These are phyloP conservation scores for Pythium volutum DNA, from an alignment of 352 stramenopile genomes.

Conservation along the genomic window DNA sequence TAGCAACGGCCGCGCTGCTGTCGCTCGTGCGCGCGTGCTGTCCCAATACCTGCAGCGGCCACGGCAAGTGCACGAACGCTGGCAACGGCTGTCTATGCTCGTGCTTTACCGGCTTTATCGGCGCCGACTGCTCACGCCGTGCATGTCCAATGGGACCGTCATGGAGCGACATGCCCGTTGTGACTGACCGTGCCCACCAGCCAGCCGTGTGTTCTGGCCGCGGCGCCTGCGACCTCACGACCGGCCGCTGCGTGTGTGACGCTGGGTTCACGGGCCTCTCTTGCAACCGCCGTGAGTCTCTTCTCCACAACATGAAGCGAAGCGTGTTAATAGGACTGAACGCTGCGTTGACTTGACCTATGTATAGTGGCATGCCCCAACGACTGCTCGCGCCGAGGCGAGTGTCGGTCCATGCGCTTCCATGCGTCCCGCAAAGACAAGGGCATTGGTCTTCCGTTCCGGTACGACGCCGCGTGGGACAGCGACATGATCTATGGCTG, in stretches of 20 bases:
- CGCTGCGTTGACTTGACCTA: too few relatives aligned
- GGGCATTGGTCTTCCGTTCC: constrained; percentile 40
- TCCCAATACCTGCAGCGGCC: constrained; percentile 56
- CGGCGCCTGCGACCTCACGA: constrained; percentile 57
- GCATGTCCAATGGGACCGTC: constrained; percentile 48
- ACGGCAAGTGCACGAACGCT: constrained; percentile 52
- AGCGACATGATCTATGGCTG: constrained; percentile 88
- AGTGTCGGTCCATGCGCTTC: constrained; percentile 71
- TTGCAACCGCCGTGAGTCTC: constrained; percentile 68
- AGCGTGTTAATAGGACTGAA: too few relatives aligned
- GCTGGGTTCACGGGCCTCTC: constrained; percentile 67
- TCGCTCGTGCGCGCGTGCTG: constrained; percentile 35
- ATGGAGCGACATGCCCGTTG: constrained; percentile 57
- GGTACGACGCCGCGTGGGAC: constrained; percentile 77
- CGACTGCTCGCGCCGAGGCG: constrained; percentile 59
- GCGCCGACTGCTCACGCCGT: constrained; percentile 89
- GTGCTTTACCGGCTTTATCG: constrained; percentile 86
- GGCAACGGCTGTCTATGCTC: constrained; percentile 72
- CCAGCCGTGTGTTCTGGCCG: constrained; percentile 58
- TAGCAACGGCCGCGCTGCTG: constrained; percentile 13
- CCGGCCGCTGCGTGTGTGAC: constrained; percentile 73
- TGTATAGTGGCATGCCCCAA: constrained; percentile 64
- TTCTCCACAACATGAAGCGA: background rate
- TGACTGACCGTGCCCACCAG: constrained; percentile 56
- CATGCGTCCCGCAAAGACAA: constrained; percentile 60